A percentile compares a stretch with the other conserved stretches of the same genome.
phyloP scores from a whole-genome alignment of 1,284 basidiomycete species.

The Ganoderma resinaceum region DNA sequence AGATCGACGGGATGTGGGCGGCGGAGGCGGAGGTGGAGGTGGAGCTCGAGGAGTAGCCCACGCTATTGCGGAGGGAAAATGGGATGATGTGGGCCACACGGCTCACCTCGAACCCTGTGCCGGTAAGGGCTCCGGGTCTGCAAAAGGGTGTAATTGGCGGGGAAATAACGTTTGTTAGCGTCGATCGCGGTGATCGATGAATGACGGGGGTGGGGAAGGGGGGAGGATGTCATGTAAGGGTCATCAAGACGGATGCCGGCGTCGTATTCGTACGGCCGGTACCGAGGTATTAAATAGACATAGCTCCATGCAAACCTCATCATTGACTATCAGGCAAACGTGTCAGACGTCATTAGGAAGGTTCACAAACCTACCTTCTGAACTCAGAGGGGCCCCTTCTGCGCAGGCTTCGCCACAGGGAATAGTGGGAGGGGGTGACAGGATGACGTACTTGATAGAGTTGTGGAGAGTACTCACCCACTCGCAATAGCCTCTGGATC shows the following conservation, averaged over 20 bases:
- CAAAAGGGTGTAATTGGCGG: not conserved
- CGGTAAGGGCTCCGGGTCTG: constrained; percentile 3
- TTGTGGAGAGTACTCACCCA: constrained; percentile 17
- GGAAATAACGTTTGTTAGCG: constrained; percentile 6
- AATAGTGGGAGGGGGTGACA: not conserved
- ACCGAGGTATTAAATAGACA: not conserved
- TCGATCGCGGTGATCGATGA: not conserved
- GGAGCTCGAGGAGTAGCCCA: constrained; percentile 3
- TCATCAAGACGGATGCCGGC: not conserved
- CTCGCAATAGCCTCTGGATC: constrained; percentile 26
- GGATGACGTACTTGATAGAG: not conserved
- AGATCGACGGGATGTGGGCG: constrained; percentile 26
- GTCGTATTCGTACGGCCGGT: not conserved
- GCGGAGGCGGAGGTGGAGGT: constrained; percentile 10
- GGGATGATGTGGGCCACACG: constrained; percentile 29
- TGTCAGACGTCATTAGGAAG: not conserved
- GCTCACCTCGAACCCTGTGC: constrained; percentile 25
- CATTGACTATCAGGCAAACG: not conserved
- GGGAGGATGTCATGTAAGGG: not conserved
- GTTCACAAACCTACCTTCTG: not conserved
- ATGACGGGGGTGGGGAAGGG: not conserved
- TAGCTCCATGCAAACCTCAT: not conserved
- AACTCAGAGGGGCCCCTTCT: not conserved
- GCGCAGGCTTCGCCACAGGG: not conserved
- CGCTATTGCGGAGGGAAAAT: constrained; percentile 26